phyloP scores from a whole-genome alignment of 2,329 filamentous ascomycete genomes.

The Didymella keratinophila region DNA sequence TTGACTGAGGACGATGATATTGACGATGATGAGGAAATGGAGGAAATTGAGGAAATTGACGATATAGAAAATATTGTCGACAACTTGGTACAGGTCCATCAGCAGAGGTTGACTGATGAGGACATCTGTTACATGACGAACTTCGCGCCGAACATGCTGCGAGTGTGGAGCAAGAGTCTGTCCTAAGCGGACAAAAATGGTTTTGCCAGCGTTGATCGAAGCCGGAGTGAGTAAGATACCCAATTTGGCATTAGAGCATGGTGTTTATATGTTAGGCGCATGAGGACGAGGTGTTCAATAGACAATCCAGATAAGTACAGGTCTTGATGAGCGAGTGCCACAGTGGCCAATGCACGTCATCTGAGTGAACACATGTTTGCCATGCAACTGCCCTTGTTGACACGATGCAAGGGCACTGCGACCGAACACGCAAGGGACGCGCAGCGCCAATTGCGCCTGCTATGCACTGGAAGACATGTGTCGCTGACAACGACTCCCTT shows the following conservation, averaged over 20 bases:
- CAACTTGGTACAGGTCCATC: slow-evolving; percentile 23
- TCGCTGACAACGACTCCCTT: slow-evolving; percentile 2
- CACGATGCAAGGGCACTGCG: slow-evolving; percentile 1
- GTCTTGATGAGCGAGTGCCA: background rate
- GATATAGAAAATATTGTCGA: slow-evolving; percentile 24
- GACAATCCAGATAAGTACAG: background rate
- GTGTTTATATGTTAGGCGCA: background rate
- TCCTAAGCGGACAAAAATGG: background rate
- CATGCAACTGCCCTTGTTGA: slow-evolving; percentile 4
- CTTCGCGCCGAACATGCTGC: slow-evolving; percentile 31
- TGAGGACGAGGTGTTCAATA: background rate
- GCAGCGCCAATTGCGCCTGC: background rate
- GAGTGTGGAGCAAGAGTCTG: slow-evolving; percentile 3
- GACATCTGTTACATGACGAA: slow-evolving; percentile 32
- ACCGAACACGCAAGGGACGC: background rate
- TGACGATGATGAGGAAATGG: slow-evolving; percentile 24
- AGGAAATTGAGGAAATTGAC: slow-evolving; percentile 27
- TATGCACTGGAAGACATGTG: slow-evolving; percentile 6
- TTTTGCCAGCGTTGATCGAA: background rate
- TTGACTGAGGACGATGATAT: slow-evolving; percentile 10
- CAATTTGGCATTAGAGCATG: background rate
- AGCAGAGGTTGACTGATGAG: slow-evolving; percentile 12
- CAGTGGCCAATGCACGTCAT: background rate
- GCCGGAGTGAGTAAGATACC: background rate
- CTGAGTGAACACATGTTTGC: slow-evolving; percentile 7